Conservation (phyloP, 2,329 filamentous ascomycete genomes). For the Stylonectria norvegica region DNA sequence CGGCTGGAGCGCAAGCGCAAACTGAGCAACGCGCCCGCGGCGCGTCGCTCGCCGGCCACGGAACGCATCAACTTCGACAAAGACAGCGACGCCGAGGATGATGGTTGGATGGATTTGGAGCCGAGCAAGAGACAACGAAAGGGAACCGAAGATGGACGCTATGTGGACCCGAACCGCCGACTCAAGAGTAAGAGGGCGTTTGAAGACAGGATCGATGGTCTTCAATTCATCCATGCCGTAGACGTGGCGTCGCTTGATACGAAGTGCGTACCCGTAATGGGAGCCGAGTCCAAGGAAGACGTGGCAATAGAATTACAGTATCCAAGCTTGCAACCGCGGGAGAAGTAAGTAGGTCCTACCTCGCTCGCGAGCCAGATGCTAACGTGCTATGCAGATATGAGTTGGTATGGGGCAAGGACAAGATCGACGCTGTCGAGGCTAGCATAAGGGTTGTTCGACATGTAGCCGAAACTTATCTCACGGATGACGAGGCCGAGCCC, state of each 20-base stretch:
- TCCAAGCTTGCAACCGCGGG: constrained; percentile 67
- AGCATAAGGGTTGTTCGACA: constrained; percentile 67
- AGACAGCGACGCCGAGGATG: constrained; percentile 49
- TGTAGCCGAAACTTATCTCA: constrained; percentile 74
- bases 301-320: constrained; percentile 74
- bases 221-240: constrained; percentile 56
- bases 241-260: constrained; percentile 51
- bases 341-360: constrained; percentile 55
- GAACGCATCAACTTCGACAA: constrained; percentile 50
- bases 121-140: constrained; percentile 48
- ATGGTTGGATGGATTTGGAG: constrained; percentile 50
- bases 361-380: constrained; percentile 9
- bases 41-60: constrained; percentile 44
- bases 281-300: constrained; percentile 49
- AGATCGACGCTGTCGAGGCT: constrained; percentile 72
- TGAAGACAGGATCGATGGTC: constrained; percentile 39
- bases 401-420: constrained; percentile 74
- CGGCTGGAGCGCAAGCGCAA: constrained; percentile 48
- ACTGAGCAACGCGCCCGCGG: constrained; percentile 32
- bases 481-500: constrained; percentile 60
- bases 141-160: constrained; percentile 37
- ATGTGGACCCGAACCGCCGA: constrained; percentile 45
- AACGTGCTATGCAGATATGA: constrained; percentile 42
- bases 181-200: constrained; percentile 46
- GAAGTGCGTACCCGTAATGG: constrained; percentile 50